Base-by-base conservation (phyloP, 257 asterid species). In the Handroanthus guayacan region DNA sequence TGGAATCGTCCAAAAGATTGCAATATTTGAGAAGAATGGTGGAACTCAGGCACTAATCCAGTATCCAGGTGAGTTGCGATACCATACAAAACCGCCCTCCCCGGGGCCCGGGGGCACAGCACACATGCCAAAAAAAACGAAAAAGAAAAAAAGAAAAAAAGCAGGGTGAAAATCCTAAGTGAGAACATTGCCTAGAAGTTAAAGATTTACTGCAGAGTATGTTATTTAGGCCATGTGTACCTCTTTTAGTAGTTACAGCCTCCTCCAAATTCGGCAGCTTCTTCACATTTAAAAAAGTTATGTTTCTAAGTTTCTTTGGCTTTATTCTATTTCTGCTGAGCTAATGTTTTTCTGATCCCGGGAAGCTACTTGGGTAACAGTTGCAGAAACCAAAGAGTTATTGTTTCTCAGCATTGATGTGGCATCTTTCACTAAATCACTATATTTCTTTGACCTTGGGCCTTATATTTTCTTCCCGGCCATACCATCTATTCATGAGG, bases 11-110 rank as follows among this genome's bases (percentile, higher is more conserved):
- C 97, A 90, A 73, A 92, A 92, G 90, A 90, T 92, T 56, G 95
- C 95, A 73, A 92, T 92, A 65, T 92, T 92, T 82, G 97, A 92
- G 84, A 90, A 92, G 90, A 90, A 87, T 79, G 97, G 95, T 78
- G 97, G 88, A 75, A 92, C 97, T 52, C 97, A 90, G 85, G 97
- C 94, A 54, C 79, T 92, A 65, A 71, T 90, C 65, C 97, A 92
- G 74, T 90, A 89, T 83, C 90, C 97, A 47, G 97, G 97, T 89
- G 78, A 77, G 89, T 78, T 78, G n/a, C 68, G n/a, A n/a, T n/a
- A n/a, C n/a, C n/a, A n/a, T n/a, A n/a, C n/a, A n/a, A n/a, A n/a
- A n/a, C n/a, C n/a, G n/a, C n/a, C n/a, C n/a, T n/a, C n/a, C n/a
- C n/a, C n/a, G n/a, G n/a, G n/a, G n/a, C n/a, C n/a, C n/a, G n/a